Evolutionary conservation across 192 early-diverging fungal genomes (phyloP).

Genomic region (Obelidium mucronatum): DNA sequence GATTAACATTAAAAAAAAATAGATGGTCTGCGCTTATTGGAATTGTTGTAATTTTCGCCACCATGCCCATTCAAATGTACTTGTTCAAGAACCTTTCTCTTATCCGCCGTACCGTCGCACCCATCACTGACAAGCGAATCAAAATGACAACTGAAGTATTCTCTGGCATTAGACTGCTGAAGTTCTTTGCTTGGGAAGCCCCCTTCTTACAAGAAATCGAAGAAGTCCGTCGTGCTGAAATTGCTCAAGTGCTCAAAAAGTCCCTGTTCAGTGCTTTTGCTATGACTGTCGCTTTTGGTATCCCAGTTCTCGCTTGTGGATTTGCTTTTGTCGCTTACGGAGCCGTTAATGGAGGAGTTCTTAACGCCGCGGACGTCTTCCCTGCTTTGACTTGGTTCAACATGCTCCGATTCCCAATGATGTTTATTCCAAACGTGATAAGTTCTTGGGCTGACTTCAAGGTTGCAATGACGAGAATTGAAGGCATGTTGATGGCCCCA

Average conservation of each 20-base stretch:
- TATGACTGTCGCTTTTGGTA: constrained; percentile 55
- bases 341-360: constrained; percentile 29
- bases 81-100: constrained; percentile 45
- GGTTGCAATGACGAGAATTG: constrained; percentile 56
- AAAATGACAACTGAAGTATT: constrained; percentile 75
- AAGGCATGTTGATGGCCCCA: constrained; percentile 60
- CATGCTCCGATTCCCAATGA: constrained; percentile 55
- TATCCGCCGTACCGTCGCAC: constrained; percentile 55
- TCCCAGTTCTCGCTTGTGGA: constrained; percentile 54
- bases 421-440: constrained; percentile 60
- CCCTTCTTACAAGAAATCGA: constrained; percentile 72
- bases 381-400: constrained; percentile 49
- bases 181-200: constrained; percentile 77
- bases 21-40: constrained; percentile 52
- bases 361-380: constrained; percentile 46
- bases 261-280: constrained; percentile 50
- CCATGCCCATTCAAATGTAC: constrained; percentile 47
- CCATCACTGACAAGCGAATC: constrained; percentile 78
- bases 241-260: constrained; percentile 47
- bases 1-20: too few species aligned
- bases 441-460: constrained; percentile 56
- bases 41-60: constrained; percentile 50
- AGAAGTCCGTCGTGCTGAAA: constrained; percentile 53
- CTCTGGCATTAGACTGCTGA: constrained; percentile 76
- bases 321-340: constrained; percentile 56